Evolutionary conservation across 768 basidiomycete genomes (phyloP), one percentile per base, ranked within the genome.

Genomic region (Leccinum imitatum): DNA sequence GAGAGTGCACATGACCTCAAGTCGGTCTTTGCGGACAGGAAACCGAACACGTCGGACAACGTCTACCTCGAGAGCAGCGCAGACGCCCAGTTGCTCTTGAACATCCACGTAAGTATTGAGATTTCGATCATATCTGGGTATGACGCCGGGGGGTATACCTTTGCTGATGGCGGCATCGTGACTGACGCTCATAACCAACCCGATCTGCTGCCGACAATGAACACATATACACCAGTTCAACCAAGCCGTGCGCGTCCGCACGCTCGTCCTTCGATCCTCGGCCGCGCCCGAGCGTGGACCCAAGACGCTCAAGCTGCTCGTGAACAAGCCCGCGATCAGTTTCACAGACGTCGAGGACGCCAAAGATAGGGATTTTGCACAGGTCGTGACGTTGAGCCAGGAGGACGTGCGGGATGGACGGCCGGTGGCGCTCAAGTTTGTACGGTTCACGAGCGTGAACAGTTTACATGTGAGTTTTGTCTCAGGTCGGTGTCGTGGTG

Each of bases 41-140:
- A 71, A 14, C 72, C 67, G 56, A 88, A 88, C 71, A 77, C 75
- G 2, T 65, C 76, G 30, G 44, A 57, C 19, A n/a, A 74, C 73
- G 30, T 58, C 58, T 86, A 80, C 71, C 78, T 91, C 57, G 76
- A 82, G 61, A 89, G 87, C 65, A 87, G 91, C 68, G 83, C 81
- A 2, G 90, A 91, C 63, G 90, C 87, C 63, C 86, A 91, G 69
- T 78, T 91, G 7, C 74, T 91, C 25, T 59, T 91, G 52, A 89
- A 77, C 65, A 79, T 91, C 56, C 78, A 81, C n/a, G 88, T 89
- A 67, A 65, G 84, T 35, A 6, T 50, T 30, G 6, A 11, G 6
- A 11, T 50, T n/a, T 17, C 39, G 8, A 17, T 17, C 39, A 17
- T 41, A 15, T 41, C 39, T 15, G 37, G 37, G 39, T 33, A 33